These are phyloP conservation scores for Akanthomyces dipterigenus DNA, from an alignment of 2,329 filamentous ascomycete species.

Conservation along the genomic window DNA sequence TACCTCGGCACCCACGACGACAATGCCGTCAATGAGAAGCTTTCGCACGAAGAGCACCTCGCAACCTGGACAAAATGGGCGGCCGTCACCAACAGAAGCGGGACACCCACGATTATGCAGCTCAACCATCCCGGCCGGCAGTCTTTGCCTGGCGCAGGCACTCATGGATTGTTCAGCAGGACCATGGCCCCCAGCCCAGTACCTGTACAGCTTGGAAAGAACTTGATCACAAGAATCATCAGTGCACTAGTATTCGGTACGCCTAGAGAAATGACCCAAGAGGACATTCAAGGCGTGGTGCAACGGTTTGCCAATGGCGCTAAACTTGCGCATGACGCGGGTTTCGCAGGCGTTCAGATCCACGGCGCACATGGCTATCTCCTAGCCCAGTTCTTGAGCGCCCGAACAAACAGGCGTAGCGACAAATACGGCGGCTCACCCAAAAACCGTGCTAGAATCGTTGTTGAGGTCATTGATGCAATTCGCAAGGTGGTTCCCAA, in stretches of 20 bases:
- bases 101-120: constrained; percentile 36
- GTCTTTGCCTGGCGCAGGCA: constrained; percentile 31
- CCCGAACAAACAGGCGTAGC: constrained; percentile 42
- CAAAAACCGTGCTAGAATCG: constrained; percentile 39
- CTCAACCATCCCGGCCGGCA: constrained; percentile 43
- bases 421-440: constrained; percentile 50
- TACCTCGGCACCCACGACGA: constrained; percentile 32
- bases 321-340: constrained; percentile 37
- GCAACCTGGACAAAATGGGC: constrained; percentile 34
- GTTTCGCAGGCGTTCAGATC: constrained; percentile 39
- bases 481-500: constrained; percentile 30
- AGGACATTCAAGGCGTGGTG: constrained; percentile 49
- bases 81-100: constrained; percentile 22
- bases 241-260: constrained; percentile 38
- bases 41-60: constrained; percentile 23
- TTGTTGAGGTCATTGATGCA: constrained; percentile 44
- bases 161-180: constrained; percentile 29
- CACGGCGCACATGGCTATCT: constrained; percentile 52
- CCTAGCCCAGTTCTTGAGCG: constrained; percentile 48
- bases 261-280: constrained; percentile 47
- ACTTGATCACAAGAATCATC: constrained; percentile 27
- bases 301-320: constrained; percentile 47
- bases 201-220: constrained; percentile 33
- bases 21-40: constrained; percentile 23
- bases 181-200: constrained; percentile 38